A percentile compares a stretch with the other conserved stretches of the same genome.
Conservation (phyloP, 2,329 filamentous ascomycete genomes). For the Cercospora canescens region DNA sequence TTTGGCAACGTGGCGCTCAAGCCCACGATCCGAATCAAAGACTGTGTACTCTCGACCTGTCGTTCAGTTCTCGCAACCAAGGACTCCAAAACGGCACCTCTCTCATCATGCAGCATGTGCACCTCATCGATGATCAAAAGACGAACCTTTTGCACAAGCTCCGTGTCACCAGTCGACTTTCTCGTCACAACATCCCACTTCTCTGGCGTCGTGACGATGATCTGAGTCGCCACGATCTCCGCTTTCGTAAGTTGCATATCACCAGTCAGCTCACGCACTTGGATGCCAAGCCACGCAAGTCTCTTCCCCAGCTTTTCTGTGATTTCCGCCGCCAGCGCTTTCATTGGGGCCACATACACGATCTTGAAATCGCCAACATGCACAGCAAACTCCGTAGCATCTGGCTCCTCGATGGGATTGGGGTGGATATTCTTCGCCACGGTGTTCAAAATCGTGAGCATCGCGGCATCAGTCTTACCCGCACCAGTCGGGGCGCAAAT, state of each 20-base stretch:
- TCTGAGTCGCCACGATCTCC: constrained; percentile 93
- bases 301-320: constrained; percentile 92
- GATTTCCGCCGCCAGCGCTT: constrained; percentile 92
- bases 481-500: constrained; percentile 93
- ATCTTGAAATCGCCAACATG: constrained; percentile 91
- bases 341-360: constrained; percentile 98
- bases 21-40: constrained; percentile 91
- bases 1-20: constrained; percentile 95
- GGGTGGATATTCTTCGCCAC: constrained; percentile 83
- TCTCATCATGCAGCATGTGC: constrained; percentile 98
- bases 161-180: constrained; percentile 95
- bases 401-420: constrained; percentile 72
- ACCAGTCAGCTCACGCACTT: constrained; percentile 90
- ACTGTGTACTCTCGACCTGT: constrained; percentile 97
- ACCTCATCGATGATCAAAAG: constrained; percentile 98
- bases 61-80: constrained; percentile 91
- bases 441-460: constrained; percentile 91
- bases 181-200: constrained; percentile 99
- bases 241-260: constrained; percentile 98
- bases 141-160: constrained; percentile 94
- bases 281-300: constrained; percentile 88
- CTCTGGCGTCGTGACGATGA: constrained; percentile 97
- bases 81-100: constrained; percentile 93
- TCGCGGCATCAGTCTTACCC: constrained; percentile 97
- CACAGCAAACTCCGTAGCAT: constrained; percentile 78